Evolutionary conservation across 805 yeast species (phyloP).

Genomic region (Wickerhamomyces rabaulensis): DNA sequence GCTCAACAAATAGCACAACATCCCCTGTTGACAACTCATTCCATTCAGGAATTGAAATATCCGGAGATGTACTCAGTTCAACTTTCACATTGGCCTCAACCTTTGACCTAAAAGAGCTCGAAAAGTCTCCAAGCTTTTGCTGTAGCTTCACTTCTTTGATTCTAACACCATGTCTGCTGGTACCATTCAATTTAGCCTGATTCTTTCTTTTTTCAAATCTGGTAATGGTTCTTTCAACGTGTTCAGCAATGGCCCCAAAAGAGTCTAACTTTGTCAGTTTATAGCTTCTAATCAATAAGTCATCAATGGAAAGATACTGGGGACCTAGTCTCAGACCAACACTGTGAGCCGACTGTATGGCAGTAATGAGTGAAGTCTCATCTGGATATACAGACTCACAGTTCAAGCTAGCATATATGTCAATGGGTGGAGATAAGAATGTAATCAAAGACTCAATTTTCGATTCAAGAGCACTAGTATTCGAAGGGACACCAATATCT

Average conservation of each 20-base stretch:
- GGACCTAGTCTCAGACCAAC: neutral
- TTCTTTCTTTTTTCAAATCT: slow-evolving; percentile 11
- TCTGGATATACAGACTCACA: neutral
- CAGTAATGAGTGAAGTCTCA: neutral
- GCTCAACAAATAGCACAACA: slow-evolving; percentile 7
- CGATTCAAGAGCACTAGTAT: neutral
- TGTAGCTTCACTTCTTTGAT: neutral
- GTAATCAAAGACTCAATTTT: neutral
- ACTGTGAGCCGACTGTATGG: neutral
- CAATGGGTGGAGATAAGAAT: neutral
- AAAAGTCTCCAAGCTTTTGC: neutral
- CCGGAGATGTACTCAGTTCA: slow-evolving; percentile 2
- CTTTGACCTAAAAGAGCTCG: neutral
- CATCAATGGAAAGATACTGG: slow-evolving; percentile 8
- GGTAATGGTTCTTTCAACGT: slow-evolving; percentile 7
- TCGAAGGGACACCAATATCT: neutral
- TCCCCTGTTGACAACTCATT: slow-evolving; percentile 9
- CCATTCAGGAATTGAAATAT: slow-evolving; percentile 11
- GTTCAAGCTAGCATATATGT: neutral
- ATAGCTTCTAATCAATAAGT: slow-evolving; percentile 8
- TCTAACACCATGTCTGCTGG: slow-evolving; percentile 16
- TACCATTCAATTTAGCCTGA: slow-evolving; percentile 11
- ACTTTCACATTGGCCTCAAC: neutral
- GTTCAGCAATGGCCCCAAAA: slow-evolving; percentile 4
- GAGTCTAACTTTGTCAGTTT: neutral